Percentiles rank a stretch among this genome's conserved stretches.
phyloP scores from a whole-genome alignment of 768 basidiomycete genomes.

The Paxillus involutus region DNA sequence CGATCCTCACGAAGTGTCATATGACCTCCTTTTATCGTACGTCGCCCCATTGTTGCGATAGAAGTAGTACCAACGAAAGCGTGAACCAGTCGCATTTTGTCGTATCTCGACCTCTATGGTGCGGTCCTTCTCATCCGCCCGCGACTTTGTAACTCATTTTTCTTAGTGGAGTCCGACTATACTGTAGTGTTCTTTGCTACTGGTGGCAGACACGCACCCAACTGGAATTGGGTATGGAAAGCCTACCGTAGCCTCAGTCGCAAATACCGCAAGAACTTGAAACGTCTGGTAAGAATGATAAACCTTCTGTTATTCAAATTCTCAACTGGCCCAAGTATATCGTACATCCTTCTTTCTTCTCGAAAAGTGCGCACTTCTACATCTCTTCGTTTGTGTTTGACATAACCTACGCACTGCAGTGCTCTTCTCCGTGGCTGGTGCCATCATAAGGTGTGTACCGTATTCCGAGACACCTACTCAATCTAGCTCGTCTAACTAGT shows the following conservation, averaged over 20 bases:
- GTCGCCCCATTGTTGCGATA: slow-evolving; percentile 28
- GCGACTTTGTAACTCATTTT: background rate
- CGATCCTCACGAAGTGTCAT: slow-evolving; percentile 72
- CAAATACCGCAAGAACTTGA: slow-evolving; percentile 88
- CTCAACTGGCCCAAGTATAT: slow-evolving; percentile 57
- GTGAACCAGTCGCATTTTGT: slow-evolving; percentile 62
- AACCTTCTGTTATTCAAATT: background rate
- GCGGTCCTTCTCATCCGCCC: slow-evolving; percentile 12
- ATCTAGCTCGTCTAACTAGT: background rate
- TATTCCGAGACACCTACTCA: background rate
- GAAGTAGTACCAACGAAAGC: slow-evolving; percentile 5
- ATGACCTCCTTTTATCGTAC: slow-evolving; percentile 74
- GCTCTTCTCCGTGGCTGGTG: slow-evolving; percentile 86
- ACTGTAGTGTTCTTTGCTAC: slow-evolving; percentile 87
- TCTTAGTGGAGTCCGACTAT: slow-evolving; percentile 82
- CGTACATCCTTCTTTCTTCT: slow-evolving; percentile 85
- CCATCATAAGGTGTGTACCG: slow-evolving; percentile 71
- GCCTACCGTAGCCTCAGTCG: slow-evolving; percentile 78
- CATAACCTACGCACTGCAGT: slow-evolving; percentile 43
- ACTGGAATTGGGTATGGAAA: slow-evolving; percentile 93
- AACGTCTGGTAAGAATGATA: slow-evolving; percentile 60
- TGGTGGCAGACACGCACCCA: slow-evolving; percentile 69
- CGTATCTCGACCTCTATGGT: slow-evolving; percentile 83
- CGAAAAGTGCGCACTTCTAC: slow-evolving; percentile 61
- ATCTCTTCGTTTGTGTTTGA: background rate